Evolutionary conservation across 176 grass and related monocot genomes (phyloP).

Genomic region (Thinopyrum elongatum): DNA sequence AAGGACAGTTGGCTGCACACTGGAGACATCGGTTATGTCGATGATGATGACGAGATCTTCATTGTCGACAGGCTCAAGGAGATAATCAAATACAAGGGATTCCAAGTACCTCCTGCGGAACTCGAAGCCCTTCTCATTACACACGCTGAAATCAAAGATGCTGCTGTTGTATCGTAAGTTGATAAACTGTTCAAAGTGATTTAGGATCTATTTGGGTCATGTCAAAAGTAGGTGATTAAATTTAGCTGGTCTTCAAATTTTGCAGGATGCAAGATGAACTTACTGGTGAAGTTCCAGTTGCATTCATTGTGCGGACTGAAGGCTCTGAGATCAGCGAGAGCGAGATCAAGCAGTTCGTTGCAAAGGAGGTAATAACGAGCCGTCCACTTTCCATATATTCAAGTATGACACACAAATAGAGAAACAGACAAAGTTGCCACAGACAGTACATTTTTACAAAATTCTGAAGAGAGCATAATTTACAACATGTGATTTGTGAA

Average conservation of each 20-base stretch:
- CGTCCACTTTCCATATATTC: not conserved
- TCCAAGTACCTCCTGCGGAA: slow-evolving; percentile 90
- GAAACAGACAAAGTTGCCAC: not conserved
- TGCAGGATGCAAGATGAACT: slow-evolving; percentile 87
- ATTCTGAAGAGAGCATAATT: not conserved
- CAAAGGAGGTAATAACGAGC: slow-evolving; percentile 63
- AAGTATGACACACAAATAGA: not conserved
- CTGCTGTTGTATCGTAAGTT: slow-evolving; percentile 90
- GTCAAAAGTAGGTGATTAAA: not conserved
- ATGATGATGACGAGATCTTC: slow-evolving; percentile 84
- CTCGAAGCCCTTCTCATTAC: slow-evolving; percentile 88
- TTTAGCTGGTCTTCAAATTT: not conserved
- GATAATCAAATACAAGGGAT: slow-evolving; percentile 96
- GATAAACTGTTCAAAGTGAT: not conserved
- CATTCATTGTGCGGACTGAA: slow-evolving; percentile 75
- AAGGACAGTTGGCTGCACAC: slow-evolving; percentile 90
- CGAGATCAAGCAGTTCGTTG: slow-evolving; percentile 85
- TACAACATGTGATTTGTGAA: too few species aligned
- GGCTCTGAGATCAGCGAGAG: slow-evolving; percentile 73
- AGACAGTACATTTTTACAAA: not conserved
- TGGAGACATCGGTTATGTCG: slow-evolving; percentile 85
- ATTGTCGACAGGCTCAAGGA: slow-evolving; percentile 96
- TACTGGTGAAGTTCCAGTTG: slow-evolving; percentile 81
- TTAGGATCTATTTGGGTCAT: not conserved
- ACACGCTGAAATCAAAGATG: slow-evolving; percentile 72